Conservation (phyloP, 2,329 filamentous ascomycete species). For the Colletotrichum neosansevieriae region DNA sequence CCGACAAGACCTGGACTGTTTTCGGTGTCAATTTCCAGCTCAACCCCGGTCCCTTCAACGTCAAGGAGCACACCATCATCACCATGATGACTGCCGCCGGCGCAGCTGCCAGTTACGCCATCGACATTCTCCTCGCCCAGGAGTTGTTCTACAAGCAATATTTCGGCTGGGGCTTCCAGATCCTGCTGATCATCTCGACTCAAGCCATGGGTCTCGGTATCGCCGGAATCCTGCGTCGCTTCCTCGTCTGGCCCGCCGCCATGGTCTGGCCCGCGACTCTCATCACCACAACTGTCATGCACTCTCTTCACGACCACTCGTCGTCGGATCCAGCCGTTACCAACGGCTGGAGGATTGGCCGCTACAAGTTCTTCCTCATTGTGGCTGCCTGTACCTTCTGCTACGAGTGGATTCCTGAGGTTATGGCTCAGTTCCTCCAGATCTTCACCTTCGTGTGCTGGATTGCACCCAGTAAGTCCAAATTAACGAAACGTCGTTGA, state of each 20-base stretch:
- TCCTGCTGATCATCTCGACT: slow-evolving; percentile 66
- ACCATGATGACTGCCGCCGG: slow-evolving; percentile 58
- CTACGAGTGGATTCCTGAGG: slow-evolving; percentile 48
- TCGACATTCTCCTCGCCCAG: slow-evolving; percentile 57
- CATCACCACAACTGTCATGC: slow-evolving; percentile 65
- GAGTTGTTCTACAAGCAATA: slow-evolving; percentile 63
- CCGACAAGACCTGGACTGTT: slow-evolving; percentile 46
- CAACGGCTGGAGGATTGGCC: slow-evolving; percentile 73
- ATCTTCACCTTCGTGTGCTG: slow-evolving; percentile 71
- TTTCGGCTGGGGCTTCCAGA: slow-evolving; percentile 63
- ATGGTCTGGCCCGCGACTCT: slow-evolving; percentile 71
- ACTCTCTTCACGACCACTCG: slow-evolving; percentile 60
- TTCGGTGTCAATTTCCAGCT: slow-evolving; percentile 51
- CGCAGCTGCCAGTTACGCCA: slow-evolving; percentile 50
- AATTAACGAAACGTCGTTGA: too few relatives aligned
- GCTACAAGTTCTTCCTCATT: slow-evolving; percentile 72
- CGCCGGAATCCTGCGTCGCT: slow-evolving; percentile 65
- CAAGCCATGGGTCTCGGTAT: slow-evolving; percentile 70
- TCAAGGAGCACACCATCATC: slow-evolving; percentile 64
- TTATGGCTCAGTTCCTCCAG: slow-evolving; percentile 44
- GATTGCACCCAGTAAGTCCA: slow-evolving; percentile 61
- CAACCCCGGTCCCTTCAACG: slow-evolving; percentile 58
- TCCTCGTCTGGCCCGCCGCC: slow-evolving; percentile 65
- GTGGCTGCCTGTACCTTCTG: slow-evolving; percentile 63
- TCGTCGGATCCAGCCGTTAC: slow-evolving; percentile 61